Evolutionary conservation across 1,284 basidiomycete species (phyloP).

Genomic region (Tilletia indica): DNA sequence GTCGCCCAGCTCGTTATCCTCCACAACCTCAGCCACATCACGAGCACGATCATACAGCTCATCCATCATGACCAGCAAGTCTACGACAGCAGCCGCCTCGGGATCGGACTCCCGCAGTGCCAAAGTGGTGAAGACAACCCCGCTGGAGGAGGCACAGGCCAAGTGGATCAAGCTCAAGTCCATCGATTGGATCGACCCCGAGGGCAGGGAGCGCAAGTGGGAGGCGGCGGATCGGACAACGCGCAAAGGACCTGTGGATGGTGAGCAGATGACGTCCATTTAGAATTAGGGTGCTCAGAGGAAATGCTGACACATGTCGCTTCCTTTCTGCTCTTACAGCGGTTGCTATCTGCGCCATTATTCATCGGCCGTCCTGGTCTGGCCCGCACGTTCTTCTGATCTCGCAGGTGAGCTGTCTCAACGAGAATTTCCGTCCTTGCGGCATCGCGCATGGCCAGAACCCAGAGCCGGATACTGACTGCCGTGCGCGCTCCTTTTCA

Average conservation of each 20-base stretch:
- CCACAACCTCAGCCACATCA: neutral
- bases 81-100: neutral
- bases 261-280: constrained; percentile 17
- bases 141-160: constrained; percentile 39
- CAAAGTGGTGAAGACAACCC: constrained; percentile 29
- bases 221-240: constrained; percentile 52
- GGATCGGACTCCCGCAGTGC: constrained; percentile 17
- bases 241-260: constrained; percentile 51
- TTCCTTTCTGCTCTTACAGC: constrained; percentile 22
- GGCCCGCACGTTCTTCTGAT: constrained; percentile 48
- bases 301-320: no score
- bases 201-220: constrained; percentile 50
- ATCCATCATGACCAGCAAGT: constrained; percentile 9
- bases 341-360: constrained; percentile 50
- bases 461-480: neutral
- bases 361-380: constrained; percentile 36
- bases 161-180: constrained; percentile 52
- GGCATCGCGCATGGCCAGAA: no score
- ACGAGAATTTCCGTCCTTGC: constrained; percentile 19
- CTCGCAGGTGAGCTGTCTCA: constrained; percentile 46
- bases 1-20: no score
- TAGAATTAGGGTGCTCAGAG: no score
- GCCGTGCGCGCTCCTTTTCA: neutral
- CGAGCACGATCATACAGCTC: neutral
- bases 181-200: constrained; percentile 52